Conservation (phyloP, 371 early-diverging fungal genomes). For the Syncephalastrum sp. region DNA sequence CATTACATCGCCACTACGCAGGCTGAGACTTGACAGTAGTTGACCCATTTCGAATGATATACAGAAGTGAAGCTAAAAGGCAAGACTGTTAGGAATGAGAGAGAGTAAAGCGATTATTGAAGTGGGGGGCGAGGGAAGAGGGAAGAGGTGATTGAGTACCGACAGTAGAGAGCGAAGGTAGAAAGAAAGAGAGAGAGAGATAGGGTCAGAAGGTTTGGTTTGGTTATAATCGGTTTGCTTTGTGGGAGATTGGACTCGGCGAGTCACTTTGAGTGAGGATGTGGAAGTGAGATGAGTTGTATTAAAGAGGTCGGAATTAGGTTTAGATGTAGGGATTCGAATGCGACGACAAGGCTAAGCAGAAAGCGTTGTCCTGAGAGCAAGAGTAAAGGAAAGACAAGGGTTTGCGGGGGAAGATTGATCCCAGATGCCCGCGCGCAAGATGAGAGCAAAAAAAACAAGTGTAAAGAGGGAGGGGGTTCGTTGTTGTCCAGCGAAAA, state of each 20-base stretch:
- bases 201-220: no score
- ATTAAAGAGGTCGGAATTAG: no score
- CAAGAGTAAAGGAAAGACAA: conserved; percentile 3
- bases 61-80: background rate
- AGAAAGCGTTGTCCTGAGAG: no score
- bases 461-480: conserved; percentile 4
- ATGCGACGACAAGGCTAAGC: no score
- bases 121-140: conserved; percentile 2
- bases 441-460: conserved; percentile 9
- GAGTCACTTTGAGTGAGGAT: no score
- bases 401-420: conserved; percentile 3
- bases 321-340: no score
- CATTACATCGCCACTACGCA: conserved; percentile 33
- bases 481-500: background rate
- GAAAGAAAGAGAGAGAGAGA: background rate
- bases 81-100: background rate
- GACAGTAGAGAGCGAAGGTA: background rate
- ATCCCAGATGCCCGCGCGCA: conserved; percentile 12
- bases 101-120: background rate
- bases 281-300: no score
- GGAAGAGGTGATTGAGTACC: conserved; percentile 4
- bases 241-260: no score
- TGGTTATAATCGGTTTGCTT: no score
- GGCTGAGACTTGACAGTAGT: conserved; percentile 37
- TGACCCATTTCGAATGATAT: conserved; percentile 35